Base-by-base conservation (phyloP, 805 yeast species). In the Candida morakotiae region DNA sequence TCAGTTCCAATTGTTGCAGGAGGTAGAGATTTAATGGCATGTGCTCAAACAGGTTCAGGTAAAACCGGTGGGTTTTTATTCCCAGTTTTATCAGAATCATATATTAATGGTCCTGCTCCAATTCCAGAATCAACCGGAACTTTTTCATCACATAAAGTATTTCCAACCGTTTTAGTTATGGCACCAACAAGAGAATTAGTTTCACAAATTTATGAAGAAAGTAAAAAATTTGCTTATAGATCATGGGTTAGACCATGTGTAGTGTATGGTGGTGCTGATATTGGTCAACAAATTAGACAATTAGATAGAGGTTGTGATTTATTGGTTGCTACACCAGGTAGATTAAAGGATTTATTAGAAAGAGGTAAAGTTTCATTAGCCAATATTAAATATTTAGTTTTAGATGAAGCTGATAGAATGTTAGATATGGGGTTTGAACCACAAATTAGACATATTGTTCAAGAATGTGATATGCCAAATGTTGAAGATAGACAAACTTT, bases 381-480 rank as follows among this genome's bases (percentile, higher is more conserved):
- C 48, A 87, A 86, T 68, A 87, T 91, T 68, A 87, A 85, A 65
- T 93, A 87, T 68, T 78, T 93, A 63, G 97, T 93, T 37, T 77
- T 93, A 51, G 98, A 91, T 69, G 98, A 91, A 77, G 98, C 98
- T 59, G 98, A 93, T 71, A 87, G 98, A 75, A 93, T 93, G 98
- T 81, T 93, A 71, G 98, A 93, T 80, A 93, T 93, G 98, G 98
- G 98, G 78, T 93, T 93, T 73, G 98, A 93, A 75, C 97, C 97
- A 49, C 98, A 93, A 77, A 93, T 93, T 62, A 87, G 98, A 79
- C 85, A 88, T 64, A 91, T 93, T 58, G 98, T 93, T 45, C 94
- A 91, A 68, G 95, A 85, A 50, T 89, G 94, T 74, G 98, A 88
- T 64, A 93, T 93, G 98, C 97, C 99, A 45, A 81, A 73, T 48